A percentile compares a stretch with the other conserved stretches of the same genome.
phyloP scores from a whole-genome alignment of 257 asterid species.

The Catharanthus roseus region DNA sequence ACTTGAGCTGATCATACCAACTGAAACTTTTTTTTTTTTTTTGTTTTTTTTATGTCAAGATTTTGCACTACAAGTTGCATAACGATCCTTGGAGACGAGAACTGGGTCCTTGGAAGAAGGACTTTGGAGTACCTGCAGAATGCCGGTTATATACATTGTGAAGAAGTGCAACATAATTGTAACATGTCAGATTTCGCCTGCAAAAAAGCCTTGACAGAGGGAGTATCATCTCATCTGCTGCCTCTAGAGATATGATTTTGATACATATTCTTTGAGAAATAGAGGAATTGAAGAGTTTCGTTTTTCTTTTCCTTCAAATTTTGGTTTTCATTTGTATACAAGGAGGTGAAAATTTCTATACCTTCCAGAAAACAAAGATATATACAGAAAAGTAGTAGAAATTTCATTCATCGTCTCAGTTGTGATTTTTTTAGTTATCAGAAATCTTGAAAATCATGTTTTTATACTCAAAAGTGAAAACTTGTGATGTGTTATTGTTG shows the following conservation, averaged over 20 bases:
- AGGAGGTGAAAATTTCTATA: background rate
- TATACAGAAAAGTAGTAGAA: background rate
- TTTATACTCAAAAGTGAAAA: background rate
- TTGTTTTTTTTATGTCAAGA: constrained; percentile 43
- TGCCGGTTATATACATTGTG: constrained; percentile 27
- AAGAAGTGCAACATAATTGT: background rate
- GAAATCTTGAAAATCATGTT: background rate
- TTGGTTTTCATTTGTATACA: background rate
- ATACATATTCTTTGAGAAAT: background rate
- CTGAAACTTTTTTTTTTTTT: constrained; percentile 6
- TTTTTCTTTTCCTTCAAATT: background rate
- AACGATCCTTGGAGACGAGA: constrained; percentile 80
- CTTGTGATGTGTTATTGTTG: background rate
- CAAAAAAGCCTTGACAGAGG: background rate
- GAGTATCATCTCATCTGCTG: background rate
- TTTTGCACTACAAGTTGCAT: constrained; percentile 81
- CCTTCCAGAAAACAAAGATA: background rate
- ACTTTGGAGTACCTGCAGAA: constrained; percentile 65
- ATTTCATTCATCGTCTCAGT: background rate
- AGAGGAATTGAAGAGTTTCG: background rate
- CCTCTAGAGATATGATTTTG: too few species aligned
- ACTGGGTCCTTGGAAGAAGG: constrained; percentile 30
- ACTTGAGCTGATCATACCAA: constrained; percentile 4
- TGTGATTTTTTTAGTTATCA: background rate
- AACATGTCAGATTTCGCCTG: background rate